Evolutionary conservation across 2,329 filamentous ascomycete species (phyloP), one percentile per base, ranked within the genome.

Genomic region (Fusarium devonianum): DNA sequence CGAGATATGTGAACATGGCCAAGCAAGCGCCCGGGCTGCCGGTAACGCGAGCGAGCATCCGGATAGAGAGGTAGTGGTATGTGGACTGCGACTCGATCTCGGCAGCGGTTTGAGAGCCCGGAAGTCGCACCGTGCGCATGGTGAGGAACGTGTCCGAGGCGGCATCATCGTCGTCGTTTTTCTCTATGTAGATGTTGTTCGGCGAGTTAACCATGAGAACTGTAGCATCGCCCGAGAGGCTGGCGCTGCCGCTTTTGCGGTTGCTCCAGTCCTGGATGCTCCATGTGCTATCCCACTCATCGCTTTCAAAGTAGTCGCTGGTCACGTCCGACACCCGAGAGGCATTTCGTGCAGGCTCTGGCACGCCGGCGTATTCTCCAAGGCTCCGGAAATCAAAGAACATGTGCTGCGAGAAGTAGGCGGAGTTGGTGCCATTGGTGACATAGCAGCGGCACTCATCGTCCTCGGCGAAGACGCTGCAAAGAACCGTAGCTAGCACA

Each of bases 1-100:
- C 68, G 16, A 71, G 69, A 66, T 81, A 83, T 4, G 78, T 81
- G 67, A 83, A 83, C 61, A 82, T 70, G 55, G 78, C 79, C 4
- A 78, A 78, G 39, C 79, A 73, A 28, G 78, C 80, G 22, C 80
- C 80, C 0, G 73, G 65, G 13, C 67, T 67, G 9, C 80, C 79
- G 4, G 71, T 60, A 14, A 78, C 79, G 43, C 79, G 76, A 12
- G 79, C 77, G 19, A 77, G 72, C 75, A 82, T 78, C 32, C 80
- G 76, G 26, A 80, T 44, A 2, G 71, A 72, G 18, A 69, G 40
- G 48, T 61, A 70, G 23, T 64, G 64, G 34, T 69, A 73, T 16
- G 57, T 49, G 1, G 53, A 39, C 5, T 51, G 19, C 8, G 75
- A 74, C 53, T 78, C 74, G 32, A 81, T 75, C 61, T 81, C 78